These are phyloP conservation scores for Microstegium vimineum DNA, from an alignment of 176 grass and related monocot species.

Conservation along the genomic window DNA sequence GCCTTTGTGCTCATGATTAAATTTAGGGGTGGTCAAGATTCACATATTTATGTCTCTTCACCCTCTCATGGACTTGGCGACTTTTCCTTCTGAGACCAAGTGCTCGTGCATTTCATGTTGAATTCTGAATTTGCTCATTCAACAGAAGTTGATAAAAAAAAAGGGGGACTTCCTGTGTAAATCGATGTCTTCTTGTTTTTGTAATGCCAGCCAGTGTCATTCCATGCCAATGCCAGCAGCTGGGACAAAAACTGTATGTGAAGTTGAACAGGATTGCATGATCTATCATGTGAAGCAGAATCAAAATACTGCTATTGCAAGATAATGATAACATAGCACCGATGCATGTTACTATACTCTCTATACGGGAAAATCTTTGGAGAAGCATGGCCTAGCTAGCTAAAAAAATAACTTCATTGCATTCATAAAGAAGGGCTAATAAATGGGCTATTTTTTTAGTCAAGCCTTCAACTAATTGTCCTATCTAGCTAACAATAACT, in stretches of 20 bases:
- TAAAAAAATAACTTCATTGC: too few relatives aligned
- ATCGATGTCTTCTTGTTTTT: not conserved
- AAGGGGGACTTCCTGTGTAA: constrained; percentile 12
- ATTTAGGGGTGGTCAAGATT: constrained; percentile 63
- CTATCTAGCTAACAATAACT: too few relatives aligned
- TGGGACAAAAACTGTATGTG: not conserved
- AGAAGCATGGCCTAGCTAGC: too few relatives aligned
- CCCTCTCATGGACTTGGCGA: constrained; percentile 36
- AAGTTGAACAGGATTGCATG: not conserved
- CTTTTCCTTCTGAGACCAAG: constrained; percentile 25
- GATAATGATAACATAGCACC: not conserved
- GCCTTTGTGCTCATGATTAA: constrained; percentile 50
- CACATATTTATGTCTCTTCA: constrained; percentile 68
- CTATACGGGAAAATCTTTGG: too few relatives aligned
- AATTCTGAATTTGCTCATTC: constrained; percentile 38
- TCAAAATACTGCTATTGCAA: not conserved
- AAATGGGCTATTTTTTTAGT: too few relatives aligned
- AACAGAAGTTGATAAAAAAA: constrained; percentile 41
- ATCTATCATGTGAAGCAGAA: not conserved
- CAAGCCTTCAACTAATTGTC: too few relatives aligned
- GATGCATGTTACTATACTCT: not conserved
- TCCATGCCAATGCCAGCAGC: not conserved
- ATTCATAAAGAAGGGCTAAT: too few relatives aligned
- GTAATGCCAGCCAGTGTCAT: too few relatives aligned
- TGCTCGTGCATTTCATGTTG: constrained; percentile 23